These are phyloP conservation scores for Sclerotinia sclerotiorum DNA, from an alignment of 2,329 filamentous ascomycete species.

Conservation along the genomic window DNA sequence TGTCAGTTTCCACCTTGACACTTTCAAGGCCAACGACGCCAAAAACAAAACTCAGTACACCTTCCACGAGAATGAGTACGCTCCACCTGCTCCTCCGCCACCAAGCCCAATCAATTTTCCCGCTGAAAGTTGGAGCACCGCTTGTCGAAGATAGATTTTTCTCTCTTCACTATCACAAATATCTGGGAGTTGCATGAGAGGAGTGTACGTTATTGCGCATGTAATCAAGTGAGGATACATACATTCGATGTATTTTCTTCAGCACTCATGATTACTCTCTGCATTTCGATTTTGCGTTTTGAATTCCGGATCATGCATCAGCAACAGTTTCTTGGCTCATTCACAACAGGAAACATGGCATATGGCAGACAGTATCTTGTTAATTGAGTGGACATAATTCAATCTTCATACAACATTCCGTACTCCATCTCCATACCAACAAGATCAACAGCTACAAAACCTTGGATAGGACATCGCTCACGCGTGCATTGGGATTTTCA, in stretches of 20 bases:
- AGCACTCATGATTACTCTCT: neutral
- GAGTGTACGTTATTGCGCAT: conserved; percentile 19
- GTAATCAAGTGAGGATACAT: neutral
- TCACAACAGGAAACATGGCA: neutral
- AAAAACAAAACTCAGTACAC: conserved; percentile 35
- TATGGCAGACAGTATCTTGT: neutral
- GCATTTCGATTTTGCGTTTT: conserved; percentile 1
- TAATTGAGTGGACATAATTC: neutral
- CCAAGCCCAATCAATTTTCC: conserved; percentile 64
- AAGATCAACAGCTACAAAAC: neutral
- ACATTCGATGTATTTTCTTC: neutral
- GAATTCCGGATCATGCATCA: conserved; percentile 4
- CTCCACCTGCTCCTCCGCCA: conserved; percentile 63
- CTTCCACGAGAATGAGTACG: conserved; percentile 55
- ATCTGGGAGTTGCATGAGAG: neutral
- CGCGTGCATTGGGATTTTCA: conserved; percentile 12
- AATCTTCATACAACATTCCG: neutral
- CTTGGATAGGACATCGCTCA: conserved; percentile 4
- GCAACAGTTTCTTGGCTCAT: neutral
- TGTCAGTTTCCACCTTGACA: conserved; percentile 35
- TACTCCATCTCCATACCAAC: neutral
- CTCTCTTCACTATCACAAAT: neutral
- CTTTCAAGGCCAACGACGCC: conserved; percentile 34
- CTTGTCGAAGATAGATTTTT: conserved; percentile 18
- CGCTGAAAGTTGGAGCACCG: conserved; percentile 51